These are phyloP conservation scores for Murraya paniculata DNA, from an alignment of 345 rosid genomes.

Conservation along the genomic window DNA sequence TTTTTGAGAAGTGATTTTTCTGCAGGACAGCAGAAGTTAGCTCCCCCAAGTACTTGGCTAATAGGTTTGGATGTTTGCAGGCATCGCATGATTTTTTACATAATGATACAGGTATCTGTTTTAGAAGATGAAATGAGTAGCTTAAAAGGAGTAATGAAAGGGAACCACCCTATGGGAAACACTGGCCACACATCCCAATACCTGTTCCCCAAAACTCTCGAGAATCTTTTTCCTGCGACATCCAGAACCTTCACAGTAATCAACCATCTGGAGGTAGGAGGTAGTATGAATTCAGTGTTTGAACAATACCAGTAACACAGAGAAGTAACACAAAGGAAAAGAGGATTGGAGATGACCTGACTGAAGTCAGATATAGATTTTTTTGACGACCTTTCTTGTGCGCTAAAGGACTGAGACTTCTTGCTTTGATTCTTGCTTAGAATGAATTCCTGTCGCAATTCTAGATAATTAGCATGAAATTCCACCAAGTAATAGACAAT, in stretches of 20 bases:
- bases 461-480: constrained; percentile 20
- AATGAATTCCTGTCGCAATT: constrained; percentile 67
- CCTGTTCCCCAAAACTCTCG: constrained; percentile 94
- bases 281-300: constrained; percentile 9
- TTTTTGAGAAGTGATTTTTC: constrained; percentile 51
- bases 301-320: constrained; percentile 16
- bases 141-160: constrained; percentile 6
- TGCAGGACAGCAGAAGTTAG: constrained; percentile 44
- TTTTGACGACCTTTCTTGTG: constrained; percentile 42
- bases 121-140: constrained; percentile 7
- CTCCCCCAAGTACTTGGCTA: constrained; percentile 62
- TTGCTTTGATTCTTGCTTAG: constrained; percentile 62
- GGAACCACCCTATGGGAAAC: not conserved
- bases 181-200: constrained; percentile 18
- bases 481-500: constrained; percentile 2
- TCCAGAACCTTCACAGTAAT: constrained; percentile 86
- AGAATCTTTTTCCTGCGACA: constrained; percentile 90
- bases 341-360: constrained; percentile 43
- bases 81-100: constrained; percentile 85
- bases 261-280: constrained; percentile 66
- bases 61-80: constrained; percentile 73
- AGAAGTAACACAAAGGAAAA: constrained; percentile 1
- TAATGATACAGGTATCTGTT: constrained; percentile 54
- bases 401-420: constrained; percentile 50
- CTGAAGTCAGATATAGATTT: constrained; percentile 66